Conservation (phyloP, 352 stramenopile species). For the Albugo laibachii region DNA sequence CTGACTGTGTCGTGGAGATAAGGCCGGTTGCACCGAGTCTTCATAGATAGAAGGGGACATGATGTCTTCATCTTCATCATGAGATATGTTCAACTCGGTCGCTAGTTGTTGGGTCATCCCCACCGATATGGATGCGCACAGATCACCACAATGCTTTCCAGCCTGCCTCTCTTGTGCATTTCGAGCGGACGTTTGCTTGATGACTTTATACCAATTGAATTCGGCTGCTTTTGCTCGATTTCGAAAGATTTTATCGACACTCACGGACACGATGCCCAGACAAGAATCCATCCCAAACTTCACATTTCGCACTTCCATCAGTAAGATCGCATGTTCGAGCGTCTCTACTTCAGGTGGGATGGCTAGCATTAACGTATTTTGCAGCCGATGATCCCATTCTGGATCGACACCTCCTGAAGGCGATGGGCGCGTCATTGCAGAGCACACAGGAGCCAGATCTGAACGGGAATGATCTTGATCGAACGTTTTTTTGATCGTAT, state of each 20-base stretch:
- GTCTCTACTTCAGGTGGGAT: constrained; percentile 37
- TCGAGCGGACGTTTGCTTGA: constrained; percentile 55
- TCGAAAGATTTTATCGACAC: constrained; percentile 60
- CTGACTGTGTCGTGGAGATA: constrained; percentile 12
- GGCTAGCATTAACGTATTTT: constrained; percentile 60
- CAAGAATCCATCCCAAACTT: constrained; percentile 71
- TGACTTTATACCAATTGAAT: constrained; percentile 77
- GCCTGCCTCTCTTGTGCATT: constrained; percentile 21
- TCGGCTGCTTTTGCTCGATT: constrained; percentile 47
- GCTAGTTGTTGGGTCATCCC: constrained; percentile 62
- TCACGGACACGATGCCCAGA: constrained; percentile 62
- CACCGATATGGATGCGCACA: constrained; percentile 65
- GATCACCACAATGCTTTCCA: constrained; percentile 31
- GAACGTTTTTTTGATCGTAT: constrained; percentile 62
- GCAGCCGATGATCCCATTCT: constrained; percentile 49
- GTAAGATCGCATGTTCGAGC: constrained; percentile 49
- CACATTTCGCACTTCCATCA: constrained; percentile 75
- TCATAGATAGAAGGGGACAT: constrained; percentile 11
- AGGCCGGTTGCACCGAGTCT: constrained; percentile 8
- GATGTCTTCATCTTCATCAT: constrained; percentile 14
- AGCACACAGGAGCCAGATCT: constrained; percentile 59
- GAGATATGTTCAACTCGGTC: constrained; percentile 31
- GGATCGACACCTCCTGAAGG: constrained; percentile 49
- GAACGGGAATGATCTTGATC: constrained; percentile 56
- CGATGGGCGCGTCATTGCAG: constrained; percentile 54